Base-by-base conservation (phyloP, 1,284 basidiomycete genomes). In the Acaromyces ingoldii region DNA sequence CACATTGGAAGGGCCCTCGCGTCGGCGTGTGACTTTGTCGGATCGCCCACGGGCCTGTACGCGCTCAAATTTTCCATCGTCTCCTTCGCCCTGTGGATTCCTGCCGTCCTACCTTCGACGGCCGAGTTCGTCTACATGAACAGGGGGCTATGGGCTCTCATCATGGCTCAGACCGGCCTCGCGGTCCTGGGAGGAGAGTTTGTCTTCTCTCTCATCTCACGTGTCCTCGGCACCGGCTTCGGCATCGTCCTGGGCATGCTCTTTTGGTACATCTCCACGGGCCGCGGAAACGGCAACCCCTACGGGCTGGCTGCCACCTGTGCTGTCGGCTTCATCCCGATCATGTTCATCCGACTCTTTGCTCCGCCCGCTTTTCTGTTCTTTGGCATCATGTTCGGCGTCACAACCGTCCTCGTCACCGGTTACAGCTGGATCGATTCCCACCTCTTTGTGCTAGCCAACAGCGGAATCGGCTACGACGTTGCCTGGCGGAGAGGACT, bases 381-480 rank as follows among this genome's bases (percentile, higher is more conserved):
- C 2, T 64, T 76, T 15, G 73, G 61, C 40, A 38, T 79, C 38
- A 77, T 79, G 76, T 62, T 65, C 0, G 68, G 2, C 13, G 38
- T 25, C 4, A 51, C 40, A n/a, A 2, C 21, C 47, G 73, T 74
- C 0, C 75, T 82, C 6, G 75, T 83, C 15, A 74, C 83, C 4
- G 83, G 84, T 1, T 85, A 84, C 67, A 82, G 81, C 0, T 85
- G 83, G 83, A 77, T 83, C 24, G 83, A 85, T 57, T 79, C 79
- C 2, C 81, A 84, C 63, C 60, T 82, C 6, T 57, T 64, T 2
- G 72, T 79, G 11, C 60, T 79, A 17, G 78, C 77, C 7, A 80
- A 80, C 53, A 79, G 80, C 15, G 84, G 83, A 17, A 70, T 79
- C 6, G 84, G 84, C 1, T 82, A 81, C 67, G 62, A 70, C 1